These are phyloP conservation scores for Rhodotorula paludigena DNA, from an alignment of 768 basidiomycete species.

Conservation along the genomic window DNA sequence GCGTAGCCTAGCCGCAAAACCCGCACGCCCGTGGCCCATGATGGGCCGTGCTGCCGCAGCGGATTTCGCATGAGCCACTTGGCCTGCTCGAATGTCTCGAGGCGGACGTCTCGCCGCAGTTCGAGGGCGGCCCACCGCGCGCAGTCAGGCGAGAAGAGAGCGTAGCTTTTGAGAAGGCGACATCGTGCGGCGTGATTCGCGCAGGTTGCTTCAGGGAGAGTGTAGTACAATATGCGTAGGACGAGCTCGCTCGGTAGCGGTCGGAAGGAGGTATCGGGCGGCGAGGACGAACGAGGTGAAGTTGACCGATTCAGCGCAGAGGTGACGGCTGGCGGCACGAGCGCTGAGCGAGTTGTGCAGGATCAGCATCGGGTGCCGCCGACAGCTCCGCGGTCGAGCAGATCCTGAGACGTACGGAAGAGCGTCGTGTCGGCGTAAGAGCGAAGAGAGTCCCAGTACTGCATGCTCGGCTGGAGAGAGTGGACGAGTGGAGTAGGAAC, in stretches of 20 bases:
- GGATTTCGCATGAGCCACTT: background rate
- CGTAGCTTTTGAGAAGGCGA: background rate
- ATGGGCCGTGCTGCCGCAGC: background rate
- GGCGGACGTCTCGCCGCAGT: slow-evolving; percentile 1
- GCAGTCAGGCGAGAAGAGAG: background rate
- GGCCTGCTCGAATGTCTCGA: background rate
- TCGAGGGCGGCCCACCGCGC: slow-evolving; percentile 15
- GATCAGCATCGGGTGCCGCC: too few relatives aligned
- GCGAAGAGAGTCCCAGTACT: too few relatives aligned
- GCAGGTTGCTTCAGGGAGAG: slow-evolving; percentile 3
- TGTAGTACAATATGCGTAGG: slow-evolving; percentile 14
- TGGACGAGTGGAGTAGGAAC: too few relatives aligned
- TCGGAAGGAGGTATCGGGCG: background rate
- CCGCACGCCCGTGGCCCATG: background rate
- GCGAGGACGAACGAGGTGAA: too few relatives aligned
- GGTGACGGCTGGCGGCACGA: too few relatives aligned
- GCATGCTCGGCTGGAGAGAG: too few relatives aligned
- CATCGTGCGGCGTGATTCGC: background rate
- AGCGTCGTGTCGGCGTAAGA: too few relatives aligned
- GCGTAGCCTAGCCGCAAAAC: background rate
- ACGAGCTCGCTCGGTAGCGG: slow-evolving; percentile 16
- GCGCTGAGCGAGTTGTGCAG: too few relatives aligned
- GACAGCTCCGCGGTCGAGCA: too few relatives aligned
- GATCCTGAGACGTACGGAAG: too few relatives aligned
- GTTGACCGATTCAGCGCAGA: too few relatives aligned